phyloP scores from a whole-genome alignment of 805 yeast genomes.

The Lachancea quebecensis region DNA sequence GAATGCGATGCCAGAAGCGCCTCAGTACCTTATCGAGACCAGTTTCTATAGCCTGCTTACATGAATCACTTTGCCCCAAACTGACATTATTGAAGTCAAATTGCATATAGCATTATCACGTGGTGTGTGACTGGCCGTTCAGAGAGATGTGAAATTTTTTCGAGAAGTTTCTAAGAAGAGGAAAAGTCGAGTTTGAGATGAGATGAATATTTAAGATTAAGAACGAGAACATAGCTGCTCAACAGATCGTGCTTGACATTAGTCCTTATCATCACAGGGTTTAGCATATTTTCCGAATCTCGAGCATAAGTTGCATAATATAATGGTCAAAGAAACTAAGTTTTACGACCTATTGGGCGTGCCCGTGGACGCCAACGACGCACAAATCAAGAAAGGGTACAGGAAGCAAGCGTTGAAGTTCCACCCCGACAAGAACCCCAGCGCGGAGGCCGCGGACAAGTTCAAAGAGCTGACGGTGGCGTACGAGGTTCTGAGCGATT shows the following conservation, averaged over 20 bases:
- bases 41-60: background rate
- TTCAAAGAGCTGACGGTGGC: slow-evolving; percentile 88
- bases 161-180: slow-evolving; percentile 8
- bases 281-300: background rate
- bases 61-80: background rate
- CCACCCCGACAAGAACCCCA: slow-evolving; percentile 79
- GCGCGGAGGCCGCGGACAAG: slow-evolving; percentile 80
- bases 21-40: background rate
- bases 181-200: slow-evolving; percentile 2
- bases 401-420: slow-evolving; percentile 72
- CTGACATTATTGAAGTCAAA: background rate
- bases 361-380: slow-evolving; percentile 57
- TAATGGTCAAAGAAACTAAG: slow-evolving; percentile 76
- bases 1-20: too few species aligned
- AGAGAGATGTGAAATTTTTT: slow-evolving; percentile 4
- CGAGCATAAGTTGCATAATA: background rate
- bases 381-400: slow-evolving; percentile 74
- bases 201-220: background rate
- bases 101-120: too few species aligned
- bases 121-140: background rate
- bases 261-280: background rate
- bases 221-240: background rate
- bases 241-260: background rate
- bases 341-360: slow-evolving; percentile 71
- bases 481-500: slow-evolving; percentile 79